Base-by-base conservation (phyloP, 768 basidiomycete genomes). In the Pleurotus cornucopiae region DNA sequence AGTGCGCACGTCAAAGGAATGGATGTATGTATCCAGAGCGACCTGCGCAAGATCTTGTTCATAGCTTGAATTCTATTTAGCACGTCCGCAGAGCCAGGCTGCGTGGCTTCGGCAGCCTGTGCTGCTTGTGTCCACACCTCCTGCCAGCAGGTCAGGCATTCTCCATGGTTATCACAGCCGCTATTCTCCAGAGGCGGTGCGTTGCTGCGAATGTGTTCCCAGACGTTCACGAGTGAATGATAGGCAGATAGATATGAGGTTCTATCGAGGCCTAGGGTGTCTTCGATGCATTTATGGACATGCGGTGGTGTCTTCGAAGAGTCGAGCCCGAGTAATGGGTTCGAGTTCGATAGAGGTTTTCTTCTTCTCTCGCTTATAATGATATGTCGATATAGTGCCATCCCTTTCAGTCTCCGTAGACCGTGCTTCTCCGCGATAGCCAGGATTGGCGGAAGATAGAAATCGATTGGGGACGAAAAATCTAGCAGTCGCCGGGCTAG, bases 361-460 rank as follows among this genome's bases (percentile, higher is more conserved):
- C 20, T 21, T 44, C 20, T n/a, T 30, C 16, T 34, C 37, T 26
- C 26, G 51, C 23, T 53, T 23, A 12, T 53, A 45, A 79, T 67
- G 39, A 78, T 66, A 45, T 77, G 71, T 46, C 75, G 77, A 64
- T 82, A 85, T 65, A 81, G 82, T 46, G 78, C 71, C 39, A 82
- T 79, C 47, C 84, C 85, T 49, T 75, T 71, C 52, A 81, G 59
- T 20, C 63, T 70, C 6, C 60, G 63, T 20, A 77, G 61, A 1
- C 64, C 68, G 18, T 71, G 66, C 26, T 64, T 66, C 57, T 79
- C 75, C 44, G 82, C 82, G 23, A 77, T 68, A 3, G 76, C 71
- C 16, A 84, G 69, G 34, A 80, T 73, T 56, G 81, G 73, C 6
- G 76, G 76, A 40, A 81, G 70, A 54, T 79, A 58, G 23, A 72